A percentile compares a stretch with the other conserved stretches of the same genome.
Evolutionary conservation across 371 early-diverging fungal genomes (phyloP).

Genomic region (Syncephalastrum sp.): DNA sequence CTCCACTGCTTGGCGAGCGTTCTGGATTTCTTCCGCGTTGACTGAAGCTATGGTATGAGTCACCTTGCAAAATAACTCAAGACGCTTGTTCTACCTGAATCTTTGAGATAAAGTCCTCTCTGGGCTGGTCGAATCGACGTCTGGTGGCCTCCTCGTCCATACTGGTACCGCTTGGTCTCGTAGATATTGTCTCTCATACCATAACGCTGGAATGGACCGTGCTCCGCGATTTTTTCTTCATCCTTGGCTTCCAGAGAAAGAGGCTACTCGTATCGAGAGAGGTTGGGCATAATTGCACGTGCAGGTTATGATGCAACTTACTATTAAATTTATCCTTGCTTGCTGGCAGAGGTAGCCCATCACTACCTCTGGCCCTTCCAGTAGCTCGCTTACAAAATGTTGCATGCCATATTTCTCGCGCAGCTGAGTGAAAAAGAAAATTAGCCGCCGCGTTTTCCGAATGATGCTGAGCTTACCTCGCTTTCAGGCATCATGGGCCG

Average conservation of each 20-base stretch:
- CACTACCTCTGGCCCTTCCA: conserved; percentile 76
- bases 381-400: conserved; percentile 66
- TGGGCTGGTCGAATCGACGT: conserved; percentile 29
- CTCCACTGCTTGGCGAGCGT: no score
- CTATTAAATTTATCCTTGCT: conserved; percentile 57
- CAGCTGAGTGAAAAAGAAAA: conserved; percentile 6
- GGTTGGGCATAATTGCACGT: neutral
- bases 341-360: conserved; percentile 65
- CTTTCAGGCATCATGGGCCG: conserved; percentile 40
- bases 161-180: conserved; percentile 44
- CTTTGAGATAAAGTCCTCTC: conserved; percentile 40
- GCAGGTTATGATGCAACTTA: conserved; percentile 20
- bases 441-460: neutral
- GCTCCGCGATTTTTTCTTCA: conserved; percentile 38
- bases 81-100: conserved; percentile 39
- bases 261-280: conserved; percentile 28
- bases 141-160: conserved; percentile 43
- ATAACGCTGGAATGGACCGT: conserved; percentile 40
- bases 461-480: conserved; percentile 21
- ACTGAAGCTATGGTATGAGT: no score
- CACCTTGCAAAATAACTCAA: neutral
- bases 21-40: no score
- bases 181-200: conserved; percentile 51
- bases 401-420: conserved; percentile 62
- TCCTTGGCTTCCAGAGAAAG: conserved; percentile 40